Conservation (phyloP, 805 yeast genomes). For the Hanseniaspora guilliermondii region DNA sequence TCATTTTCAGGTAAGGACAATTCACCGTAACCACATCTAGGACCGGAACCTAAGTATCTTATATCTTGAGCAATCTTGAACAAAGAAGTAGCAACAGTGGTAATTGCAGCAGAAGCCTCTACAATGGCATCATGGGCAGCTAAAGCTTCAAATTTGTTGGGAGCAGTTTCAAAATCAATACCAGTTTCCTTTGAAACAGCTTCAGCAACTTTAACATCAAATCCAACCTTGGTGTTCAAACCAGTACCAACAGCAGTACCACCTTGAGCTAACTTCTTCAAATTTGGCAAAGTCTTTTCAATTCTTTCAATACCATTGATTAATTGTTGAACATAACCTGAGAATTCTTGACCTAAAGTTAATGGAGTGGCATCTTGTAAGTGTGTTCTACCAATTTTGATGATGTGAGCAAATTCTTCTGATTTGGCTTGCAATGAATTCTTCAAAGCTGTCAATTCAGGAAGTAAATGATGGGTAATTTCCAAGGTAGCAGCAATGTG, state of each 20-base stretch:
- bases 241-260: conserved; percentile 99
- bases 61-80: conserved; percentile 97
- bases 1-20: conserved; percentile 91
- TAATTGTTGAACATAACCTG: conserved; percentile 90
- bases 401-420: conserved; percentile 74
- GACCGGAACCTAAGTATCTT: conserved; percentile 96
- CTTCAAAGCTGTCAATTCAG: conserved; percentile 66
- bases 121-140: conserved; percentile 99
- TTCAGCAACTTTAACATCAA: conserved; percentile 74
- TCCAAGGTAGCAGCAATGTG: conserved; percentile 96
- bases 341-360: conserved; percentile 94
- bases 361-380: conserved; percentile 97
- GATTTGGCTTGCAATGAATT: conserved; percentile 67
- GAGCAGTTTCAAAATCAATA: conserved; percentile 81
- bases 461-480: conserved; percentile 61
- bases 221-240: conserved; percentile 84
- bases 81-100: conserved; percentile 85
- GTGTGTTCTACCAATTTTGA: conserved; percentile 98
- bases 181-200: conserved; percentile 81
- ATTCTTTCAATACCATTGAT: conserved; percentile 83
- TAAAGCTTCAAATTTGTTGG: conserved; percentile 96
- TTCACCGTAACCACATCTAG: conserved; percentile 98
- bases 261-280: conserved; percentile 88
- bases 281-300: conserved; percentile 59
- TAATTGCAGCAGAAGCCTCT: conserved; percentile 93